Conservation (phyloP, 139 green algal species). For the Limnomonas spitsbergensis region DNA sequence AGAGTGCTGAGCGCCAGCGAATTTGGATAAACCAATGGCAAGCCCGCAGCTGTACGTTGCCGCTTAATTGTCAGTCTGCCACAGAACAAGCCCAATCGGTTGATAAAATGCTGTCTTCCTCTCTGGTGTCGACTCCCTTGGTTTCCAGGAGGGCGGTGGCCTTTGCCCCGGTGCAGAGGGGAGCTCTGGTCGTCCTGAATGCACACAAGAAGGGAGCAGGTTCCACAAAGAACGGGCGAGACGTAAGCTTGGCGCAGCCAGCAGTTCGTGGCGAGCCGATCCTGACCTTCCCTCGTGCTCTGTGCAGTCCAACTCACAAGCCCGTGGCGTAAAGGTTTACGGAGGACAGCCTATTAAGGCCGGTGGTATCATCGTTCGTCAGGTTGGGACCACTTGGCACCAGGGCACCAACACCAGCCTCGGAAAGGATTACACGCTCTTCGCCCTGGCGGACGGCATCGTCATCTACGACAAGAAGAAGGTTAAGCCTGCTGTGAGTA, state of each 20-base stretch:
- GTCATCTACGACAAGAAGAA: slow-evolving; percentile 83
- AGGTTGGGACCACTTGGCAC: slow-evolving; percentile 85
- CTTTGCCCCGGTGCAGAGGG: slow-evolving; percentile 5
- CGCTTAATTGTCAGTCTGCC: too few relatives aligned
- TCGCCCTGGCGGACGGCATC: slow-evolving; percentile 78
- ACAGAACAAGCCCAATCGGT: too few relatives aligned
- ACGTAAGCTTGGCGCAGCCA: slow-evolving; percentile 38
- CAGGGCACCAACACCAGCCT: slow-evolving; percentile 80
- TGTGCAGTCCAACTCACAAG: slow-evolving; percentile 71
- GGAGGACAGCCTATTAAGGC: slow-evolving; percentile 88
- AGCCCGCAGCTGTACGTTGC: too few relatives aligned
- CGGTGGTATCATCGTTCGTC: slow-evolving; percentile 93
- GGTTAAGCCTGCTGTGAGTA: slow-evolving; percentile 20
- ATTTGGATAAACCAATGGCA: too few relatives aligned
- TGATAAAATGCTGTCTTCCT: too few relatives aligned
- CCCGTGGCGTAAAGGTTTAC: slow-evolving; percentile 93
- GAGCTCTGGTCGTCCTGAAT: slow-evolving; percentile 40
- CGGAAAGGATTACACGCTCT: slow-evolving; percentile 94
- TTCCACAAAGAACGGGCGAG: slow-evolving; percentile 96
- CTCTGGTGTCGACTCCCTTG: neutral
- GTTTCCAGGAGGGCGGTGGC: neutral
- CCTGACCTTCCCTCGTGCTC: neutral
- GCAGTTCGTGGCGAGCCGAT: neutral
- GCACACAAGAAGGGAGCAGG: slow-evolving; percentile 75
- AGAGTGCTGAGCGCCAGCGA: too few relatives aligned